These are phyloP conservation scores for Barnettozyma hawaiiensis DNA, from an alignment of 1,139 yeast genomes.

Conservation along the genomic window DNA sequence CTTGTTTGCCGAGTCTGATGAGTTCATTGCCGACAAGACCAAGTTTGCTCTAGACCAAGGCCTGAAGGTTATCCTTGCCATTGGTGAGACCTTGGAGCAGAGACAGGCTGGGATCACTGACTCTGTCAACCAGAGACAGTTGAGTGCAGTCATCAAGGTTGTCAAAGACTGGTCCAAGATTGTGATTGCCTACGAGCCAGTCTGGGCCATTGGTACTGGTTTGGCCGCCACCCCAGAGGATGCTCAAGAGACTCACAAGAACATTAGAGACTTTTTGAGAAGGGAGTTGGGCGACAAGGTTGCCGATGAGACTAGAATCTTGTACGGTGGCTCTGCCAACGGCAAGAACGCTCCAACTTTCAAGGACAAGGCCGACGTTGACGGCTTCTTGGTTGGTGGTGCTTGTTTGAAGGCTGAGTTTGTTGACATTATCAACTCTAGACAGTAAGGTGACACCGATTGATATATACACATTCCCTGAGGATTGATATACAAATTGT, in stretches of 20 bases:
- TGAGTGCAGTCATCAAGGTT: slow-evolving; percentile 79
- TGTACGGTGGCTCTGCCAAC: slow-evolving; percentile 98
- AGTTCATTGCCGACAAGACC: slow-evolving; percentile 90
- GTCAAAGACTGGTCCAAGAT: slow-evolving; percentile 88
- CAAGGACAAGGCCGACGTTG: slow-evolving; percentile 90
- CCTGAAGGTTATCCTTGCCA: slow-evolving; percentile 85
- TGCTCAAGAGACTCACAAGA: slow-evolving; percentile 91
- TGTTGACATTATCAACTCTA: slow-evolving; percentile 88
- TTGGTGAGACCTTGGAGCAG: slow-evolving; percentile 96
- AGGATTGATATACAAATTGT: no score
- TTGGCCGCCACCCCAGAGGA: slow-evolving; percentile 98
- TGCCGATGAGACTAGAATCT: slow-evolving; percentile 79
- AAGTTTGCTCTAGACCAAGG: slow-evolving; percentile 89
- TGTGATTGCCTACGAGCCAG: slow-evolving; percentile 98
- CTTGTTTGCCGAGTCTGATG: slow-evolving; percentile 84
- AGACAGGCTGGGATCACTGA: slow-evolving; percentile 85
- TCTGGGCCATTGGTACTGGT: slow-evolving; percentile 99
- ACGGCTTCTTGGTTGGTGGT: slow-evolving; percentile 99
- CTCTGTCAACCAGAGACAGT: slow-evolving; percentile 83
- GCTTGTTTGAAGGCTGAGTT: slow-evolving; percentile 98
- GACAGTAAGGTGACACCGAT: slow-evolving; percentile 48
- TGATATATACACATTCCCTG: no score
- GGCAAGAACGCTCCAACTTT: slow-evolving; percentile 89
- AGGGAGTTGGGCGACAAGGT: slow-evolving; percentile 70
- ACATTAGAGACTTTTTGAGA: slow-evolving; percentile 77